A percentile compares a stretch with the other conserved stretches of the same genome.
Evolutionary conservation across 2,329 filamentous ascomycete genomes (phyloP).

Genomic region (Arthrobotrys iridis): DNA sequence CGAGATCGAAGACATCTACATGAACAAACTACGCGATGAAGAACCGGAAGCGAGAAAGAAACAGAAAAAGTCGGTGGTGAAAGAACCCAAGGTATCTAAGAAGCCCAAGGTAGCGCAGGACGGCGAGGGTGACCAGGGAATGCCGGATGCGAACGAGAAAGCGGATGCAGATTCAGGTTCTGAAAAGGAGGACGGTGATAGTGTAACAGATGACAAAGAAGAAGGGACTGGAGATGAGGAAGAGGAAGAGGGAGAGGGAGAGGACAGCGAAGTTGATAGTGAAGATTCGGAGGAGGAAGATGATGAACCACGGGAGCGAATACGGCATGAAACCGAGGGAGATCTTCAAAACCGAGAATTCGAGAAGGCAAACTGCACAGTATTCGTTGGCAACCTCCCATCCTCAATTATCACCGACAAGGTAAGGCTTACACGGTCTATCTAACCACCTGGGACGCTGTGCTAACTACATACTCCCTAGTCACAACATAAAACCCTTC

Average conservation of each 20-base stretch:
- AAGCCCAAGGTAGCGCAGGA: slow-evolving; percentile 61
- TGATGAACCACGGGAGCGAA: slow-evolving; percentile 53
- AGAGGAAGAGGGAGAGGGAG: slow-evolving; percentile 60
- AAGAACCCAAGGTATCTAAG: slow-evolving; percentile 58
- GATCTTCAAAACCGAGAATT: slow-evolving; percentile 68
- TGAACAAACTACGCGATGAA: slow-evolving; percentile 66
- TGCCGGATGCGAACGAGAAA: slow-evolving; percentile 60
- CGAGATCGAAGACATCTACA: slow-evolving; percentile 34
- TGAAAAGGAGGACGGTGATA: slow-evolving; percentile 67
- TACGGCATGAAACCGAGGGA: slow-evolving; percentile 66
- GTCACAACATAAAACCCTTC: slow-evolving; percentile 66
- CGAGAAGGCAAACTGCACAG: slow-evolving; percentile 86
- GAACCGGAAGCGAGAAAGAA: slow-evolving; percentile 61
- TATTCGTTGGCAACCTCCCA: slow-evolving; percentile 93
- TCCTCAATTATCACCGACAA: slow-evolving; percentile 84
- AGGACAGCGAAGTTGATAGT: slow-evolving; percentile 59
- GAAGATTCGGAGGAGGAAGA: slow-evolving; percentile 57
- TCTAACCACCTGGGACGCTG: slow-evolving; percentile 65
- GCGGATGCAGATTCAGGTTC: slow-evolving; percentile 63
- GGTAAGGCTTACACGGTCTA: slow-evolving; percentile 76
- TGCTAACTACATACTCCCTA: slow-evolving; percentile 63
- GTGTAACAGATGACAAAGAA: slow-evolving; percentile 60
- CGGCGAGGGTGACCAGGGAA: slow-evolving; percentile 66
- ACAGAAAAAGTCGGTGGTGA: slow-evolving; percentile 59
- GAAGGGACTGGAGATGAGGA: slow-evolving; percentile 57